These are phyloP conservation scores for Aegilops longissima DNA, from an alignment of 176 grass and related monocot genomes.

Conservation along the genomic window DNA sequence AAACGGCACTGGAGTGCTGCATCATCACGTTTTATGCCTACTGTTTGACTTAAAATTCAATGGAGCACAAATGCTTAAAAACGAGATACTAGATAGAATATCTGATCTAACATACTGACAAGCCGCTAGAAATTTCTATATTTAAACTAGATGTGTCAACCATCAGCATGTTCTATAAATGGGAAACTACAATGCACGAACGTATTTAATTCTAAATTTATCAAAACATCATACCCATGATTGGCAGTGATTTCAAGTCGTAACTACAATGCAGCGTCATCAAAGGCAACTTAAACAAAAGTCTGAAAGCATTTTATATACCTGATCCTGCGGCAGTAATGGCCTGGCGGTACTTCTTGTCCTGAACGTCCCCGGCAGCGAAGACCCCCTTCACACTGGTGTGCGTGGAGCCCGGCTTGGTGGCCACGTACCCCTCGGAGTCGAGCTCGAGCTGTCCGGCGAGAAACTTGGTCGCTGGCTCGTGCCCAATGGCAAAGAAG, in stretches of 20 bases:
- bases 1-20: neutral
- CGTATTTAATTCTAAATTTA: neutral
- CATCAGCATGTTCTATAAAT: neutral
- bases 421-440: slow-evolving; percentile 78
- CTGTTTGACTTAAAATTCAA: neutral
- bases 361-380: slow-evolving; percentile 91
- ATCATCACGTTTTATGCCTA: neutral
- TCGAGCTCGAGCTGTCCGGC: slow-evolving; percentile 82
- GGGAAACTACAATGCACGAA: neutral
- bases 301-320: slow-evolving; percentile 16
- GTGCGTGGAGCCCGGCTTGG: slow-evolving; percentile 73
- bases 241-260: neutral
- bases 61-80: neutral
- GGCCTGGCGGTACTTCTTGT: slow-evolving; percentile 97
- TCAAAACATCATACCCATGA: neutral
- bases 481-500: slow-evolving; percentile 95
- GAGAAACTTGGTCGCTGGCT: slow-evolving; percentile 92
- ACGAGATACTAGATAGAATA: neutral
- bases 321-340: slow-evolving; percentile 96
- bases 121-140: neutral
- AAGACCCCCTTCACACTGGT: slow-evolving; percentile 94
- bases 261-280: slow-evolving; percentile 1
- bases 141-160: neutral
- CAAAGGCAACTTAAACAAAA: neutral
- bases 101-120: neutral